These are phyloP conservation scores for Chaetothyriales sp. DNA, from an alignment of 2,329 filamentous ascomycete species.

Conservation along the genomic window DNA sequence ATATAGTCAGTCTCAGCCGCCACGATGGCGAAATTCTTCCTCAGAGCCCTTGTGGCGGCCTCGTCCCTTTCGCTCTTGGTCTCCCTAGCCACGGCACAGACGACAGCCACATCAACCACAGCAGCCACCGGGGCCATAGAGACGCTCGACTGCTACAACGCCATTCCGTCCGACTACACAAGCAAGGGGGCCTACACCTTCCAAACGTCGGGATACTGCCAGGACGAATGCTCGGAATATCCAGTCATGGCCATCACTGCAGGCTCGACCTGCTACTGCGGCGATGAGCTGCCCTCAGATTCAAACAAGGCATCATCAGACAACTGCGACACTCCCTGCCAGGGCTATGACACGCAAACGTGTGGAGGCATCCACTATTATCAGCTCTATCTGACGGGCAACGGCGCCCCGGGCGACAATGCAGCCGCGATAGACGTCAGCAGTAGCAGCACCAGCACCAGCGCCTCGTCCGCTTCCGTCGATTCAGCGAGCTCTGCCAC, in stretches of 20 bases:
- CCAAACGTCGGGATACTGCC: conserved; percentile 44
- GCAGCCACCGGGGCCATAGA: conserved; percentile 8
- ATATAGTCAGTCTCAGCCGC: background rate
- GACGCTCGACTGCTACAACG: conserved; percentile 35
- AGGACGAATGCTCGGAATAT: conserved; percentile 37
- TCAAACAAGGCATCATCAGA: conserved; percentile 41
- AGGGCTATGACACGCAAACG: conserved; percentile 46
- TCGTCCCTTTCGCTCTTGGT: conserved; percentile 6
- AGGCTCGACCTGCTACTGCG: conserved; percentile 58
- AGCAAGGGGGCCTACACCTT: conserved; percentile 37
- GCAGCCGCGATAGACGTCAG: conserved; percentile 20
- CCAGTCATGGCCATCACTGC: conserved; percentile 50
- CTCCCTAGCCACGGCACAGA: conserved; percentile 9
- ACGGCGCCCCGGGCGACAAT: conserved; percentile 23
- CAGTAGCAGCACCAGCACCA: conserved; percentile 24
- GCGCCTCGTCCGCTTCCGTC: conserved; percentile 25
- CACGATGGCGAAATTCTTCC: conserved; percentile 11
- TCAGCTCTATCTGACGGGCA: conserved; percentile 40
- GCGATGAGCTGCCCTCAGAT: conserved; percentile 50
- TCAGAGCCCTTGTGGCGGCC: conserved; percentile 7
- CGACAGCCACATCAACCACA: conserved; percentile 5
- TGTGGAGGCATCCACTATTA: conserved; percentile 52
- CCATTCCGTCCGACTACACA: conserved; percentile 31
- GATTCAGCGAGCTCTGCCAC: conserved; percentile 10
- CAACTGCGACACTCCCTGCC: conserved; percentile 53